Conservation (phyloP, 1,284 basidiomycete species). For the Puccinia triticina region DNA sequence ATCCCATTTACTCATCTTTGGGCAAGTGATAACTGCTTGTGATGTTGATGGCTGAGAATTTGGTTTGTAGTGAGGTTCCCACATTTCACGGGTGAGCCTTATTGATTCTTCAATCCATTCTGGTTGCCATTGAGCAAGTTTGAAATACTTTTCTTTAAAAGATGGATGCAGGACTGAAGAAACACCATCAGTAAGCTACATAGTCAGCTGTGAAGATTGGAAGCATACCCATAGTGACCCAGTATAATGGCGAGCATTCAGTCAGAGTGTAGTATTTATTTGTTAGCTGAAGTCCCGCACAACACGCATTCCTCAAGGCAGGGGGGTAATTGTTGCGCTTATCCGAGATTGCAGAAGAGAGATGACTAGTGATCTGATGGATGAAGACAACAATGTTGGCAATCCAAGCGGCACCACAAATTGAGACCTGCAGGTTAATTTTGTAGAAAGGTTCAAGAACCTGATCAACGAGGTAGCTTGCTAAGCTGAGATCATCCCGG, state of each 20-base stretch:
- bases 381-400: constrained; percentile 15
- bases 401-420: background rate
- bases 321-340: background rate
- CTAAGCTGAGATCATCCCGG: constrained; percentile 11
- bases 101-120: too few species aligned
- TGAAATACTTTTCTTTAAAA: too few species aligned
- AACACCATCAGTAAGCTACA: background rate
- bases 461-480: background rate
- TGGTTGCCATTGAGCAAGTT: too few species aligned
- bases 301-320: constrained; percentile 14
- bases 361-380: constrained; percentile 13
- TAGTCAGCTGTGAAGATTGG: background rate
- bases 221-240: constrained; percentile 11
- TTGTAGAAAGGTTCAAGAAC: constrained; percentile 17
- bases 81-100: too few species aligned
- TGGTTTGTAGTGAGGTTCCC: constrained; percentile 5
- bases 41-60: background rate
- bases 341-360: constrained; percentile 4
- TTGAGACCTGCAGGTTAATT: constrained; percentile 11
- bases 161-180: too few species aligned
- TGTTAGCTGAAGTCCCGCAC: constrained; percentile 9
- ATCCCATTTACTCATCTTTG: background rate
- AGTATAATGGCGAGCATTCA: constrained; percentile 14
- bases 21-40: background rate
- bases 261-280: too few species aligned